Evolutionary conservation across 805 yeast species (phyloP).

Genomic region (Teunomyces stri): DNA sequence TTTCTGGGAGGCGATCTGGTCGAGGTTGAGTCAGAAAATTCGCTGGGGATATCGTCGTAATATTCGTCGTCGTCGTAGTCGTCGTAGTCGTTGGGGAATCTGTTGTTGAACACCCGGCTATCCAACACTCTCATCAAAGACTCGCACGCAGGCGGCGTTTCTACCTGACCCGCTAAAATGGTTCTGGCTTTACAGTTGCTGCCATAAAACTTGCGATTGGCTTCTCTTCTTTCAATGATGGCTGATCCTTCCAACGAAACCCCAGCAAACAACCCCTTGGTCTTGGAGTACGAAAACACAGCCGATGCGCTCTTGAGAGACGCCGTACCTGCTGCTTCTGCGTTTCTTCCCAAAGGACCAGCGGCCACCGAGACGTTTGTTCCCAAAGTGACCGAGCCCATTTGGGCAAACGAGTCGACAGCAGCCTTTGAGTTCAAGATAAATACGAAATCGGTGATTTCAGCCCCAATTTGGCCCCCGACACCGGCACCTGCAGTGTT

Average conservation of each 20-base stretch:
- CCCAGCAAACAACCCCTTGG: conserved; percentile 96
- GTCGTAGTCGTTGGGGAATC: conserved; percentile 46
- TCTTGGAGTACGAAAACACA: conserved; percentile 88
- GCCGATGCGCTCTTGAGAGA: conserved; percentile 86
- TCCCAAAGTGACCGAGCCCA: conserved; percentile 92
- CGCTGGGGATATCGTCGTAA: conserved; percentile 69
- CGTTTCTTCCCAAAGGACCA: conserved; percentile 95
- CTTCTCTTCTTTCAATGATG: conserved; percentile 94
- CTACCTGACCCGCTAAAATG: conserved; percentile 83
- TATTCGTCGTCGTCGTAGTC: conserved; percentile 62
- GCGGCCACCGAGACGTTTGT: conserved; percentile 95
- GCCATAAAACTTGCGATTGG: conserved; percentile 94
- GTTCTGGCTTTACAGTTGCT: conserved; percentile 81
- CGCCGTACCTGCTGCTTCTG: conserved; percentile 96
- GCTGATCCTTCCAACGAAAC: conserved; percentile 96
- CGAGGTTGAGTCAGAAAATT: conserved; percentile 58
- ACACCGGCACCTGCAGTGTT: conserved; percentile 98
- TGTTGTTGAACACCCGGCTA: conserved; percentile 73
- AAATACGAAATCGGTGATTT: conserved; percentile 92
- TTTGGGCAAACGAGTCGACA: conserved; percentile 89
- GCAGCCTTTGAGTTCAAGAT: conserved; percentile 85
- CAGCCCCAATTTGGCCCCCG: conserved; percentile 97
- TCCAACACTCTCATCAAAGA: conserved; percentile 82
- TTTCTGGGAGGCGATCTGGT: conserved; percentile 20
- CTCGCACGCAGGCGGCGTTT: conserved; percentile 89